Evolutionary conservation across 1,284 basidiomycete genomes (phyloP).

Genomic region (Leucoagaricus sp.): DNA sequence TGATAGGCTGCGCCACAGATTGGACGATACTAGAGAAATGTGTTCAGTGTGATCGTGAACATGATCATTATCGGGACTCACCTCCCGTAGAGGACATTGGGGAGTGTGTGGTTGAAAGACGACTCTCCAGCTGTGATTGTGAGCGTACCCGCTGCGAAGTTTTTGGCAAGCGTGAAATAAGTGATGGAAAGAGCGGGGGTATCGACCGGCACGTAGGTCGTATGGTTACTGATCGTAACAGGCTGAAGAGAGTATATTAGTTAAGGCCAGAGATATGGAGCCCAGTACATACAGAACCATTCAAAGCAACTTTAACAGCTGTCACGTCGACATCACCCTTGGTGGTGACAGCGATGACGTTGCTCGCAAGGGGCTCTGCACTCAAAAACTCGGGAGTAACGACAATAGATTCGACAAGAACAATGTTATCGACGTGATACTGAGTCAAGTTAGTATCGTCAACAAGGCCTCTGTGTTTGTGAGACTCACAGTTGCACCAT

Average conservation of each 20-base stretch:
- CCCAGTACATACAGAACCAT: conserved; percentile 36
- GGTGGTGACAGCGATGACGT: conserved; percentile 48
- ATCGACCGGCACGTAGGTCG: conserved; percentile 41
- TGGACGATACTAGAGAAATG: conserved; percentile 33
- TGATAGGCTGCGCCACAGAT: conserved; percentile 39
- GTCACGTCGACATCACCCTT: conserved; percentile 44
- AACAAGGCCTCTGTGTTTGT: not conserved
- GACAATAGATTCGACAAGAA: conserved; percentile 44
- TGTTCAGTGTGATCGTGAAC: not conserved
- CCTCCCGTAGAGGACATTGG: conserved; percentile 41
- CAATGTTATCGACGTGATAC: conserved; percentile 51
- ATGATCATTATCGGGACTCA: conserved; percentile 13
- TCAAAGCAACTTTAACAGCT: conserved; percentile 36
- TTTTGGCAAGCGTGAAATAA: conserved; percentile 41
- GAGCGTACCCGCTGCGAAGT: conserved; percentile 41
- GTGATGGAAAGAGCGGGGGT: conserved; percentile 47
- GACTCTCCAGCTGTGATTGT: conserved; percentile 39
- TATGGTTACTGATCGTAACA: conserved; percentile 33
- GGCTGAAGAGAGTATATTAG: conserved; percentile 22
- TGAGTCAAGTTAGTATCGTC: conserved; percentile 15
- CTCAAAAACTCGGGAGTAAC: conserved; percentile 47
- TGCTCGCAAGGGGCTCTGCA: conserved; percentile 48
- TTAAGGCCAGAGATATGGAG: no score
- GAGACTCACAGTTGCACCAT: conserved; percentile 42
- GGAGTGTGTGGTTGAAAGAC: conserved; percentile 42